Base-by-base conservation (phyloP, 108 stramenopile species). In the Discostella pseudostelligera region DNA sequence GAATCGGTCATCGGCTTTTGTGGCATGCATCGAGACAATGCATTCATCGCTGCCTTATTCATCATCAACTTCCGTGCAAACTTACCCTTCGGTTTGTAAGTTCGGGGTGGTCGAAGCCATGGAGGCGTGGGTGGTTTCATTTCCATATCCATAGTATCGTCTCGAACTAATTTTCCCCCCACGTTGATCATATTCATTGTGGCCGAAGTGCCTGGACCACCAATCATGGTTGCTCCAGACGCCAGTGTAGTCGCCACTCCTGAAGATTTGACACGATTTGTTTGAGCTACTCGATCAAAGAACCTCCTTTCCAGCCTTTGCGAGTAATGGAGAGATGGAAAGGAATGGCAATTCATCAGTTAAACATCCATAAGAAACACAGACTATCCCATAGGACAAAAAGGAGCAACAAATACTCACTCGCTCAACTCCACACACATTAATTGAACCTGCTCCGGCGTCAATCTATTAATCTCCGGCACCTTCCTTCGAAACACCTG, bases 401-500 rank as follows among this genome's bases (percentile, higher is more conserved):
- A 22, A 36, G 10, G 35, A 0, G 7, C 0, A 40, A 42, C 1
- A 6, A 62, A 11, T 12, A 72, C 70, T 63, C 37, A 78, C 70
- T 90, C 96, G 43, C 83, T 84, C 44, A 98, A 65, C 67, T 98
- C 96, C n/a, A 81, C 71, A 1, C 94, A 65, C 56, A 70, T 86
- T 36, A 85, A 76, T 56, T 96, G 92, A 54, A 97, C 96, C 58
- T 98, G 91, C 25, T 93, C 96, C 13, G 85, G 68, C 29, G 94
- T 86, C 48, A 98, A 64, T 19, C 93, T 84, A 57, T 96, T 96
- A 43, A 98, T 78, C 54, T 98, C 97, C 25, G 87, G 87, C 22
- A 87, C 94, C 19, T 93, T 69, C 44, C 96, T 73, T 10, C 97
- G 87, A 61, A 97, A 98, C 4, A 98, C 96, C 79, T 97, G 96